Conservation (phyloP, 805 yeast species). For the Isabelozyma pseudorhagii region DNA sequence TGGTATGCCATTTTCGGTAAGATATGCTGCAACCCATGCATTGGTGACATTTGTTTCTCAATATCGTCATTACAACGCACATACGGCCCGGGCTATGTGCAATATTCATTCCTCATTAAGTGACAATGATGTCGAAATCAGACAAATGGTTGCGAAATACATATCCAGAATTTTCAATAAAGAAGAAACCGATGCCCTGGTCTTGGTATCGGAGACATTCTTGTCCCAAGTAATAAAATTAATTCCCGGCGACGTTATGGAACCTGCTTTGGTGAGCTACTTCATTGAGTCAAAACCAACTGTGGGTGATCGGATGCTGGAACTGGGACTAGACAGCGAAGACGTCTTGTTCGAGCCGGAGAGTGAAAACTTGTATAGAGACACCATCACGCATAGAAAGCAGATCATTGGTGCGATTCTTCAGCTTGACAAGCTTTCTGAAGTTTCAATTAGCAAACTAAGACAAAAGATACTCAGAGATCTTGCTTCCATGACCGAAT, state of each 20-base stretch:
- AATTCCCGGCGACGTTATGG: not conserved
- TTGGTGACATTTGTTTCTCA: constrained; percentile 17
- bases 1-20: constrained; percentile 39
- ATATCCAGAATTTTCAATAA: constrained; percentile 27
- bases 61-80: constrained; percentile 1
- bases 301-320: not conserved
- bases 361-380: constrained; percentile 62
- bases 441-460: not conserved
- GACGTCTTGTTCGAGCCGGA: constrained; percentile 62
- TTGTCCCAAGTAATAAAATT: not conserved
- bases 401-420: not conserved
- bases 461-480: not conserved
- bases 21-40: constrained; percentile 47
- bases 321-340: constrained; percentile 7
- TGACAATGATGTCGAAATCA: constrained; percentile 68
- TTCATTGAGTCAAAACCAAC: not conserved
- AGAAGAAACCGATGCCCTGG: not conserved
- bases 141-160: constrained; percentile 45
- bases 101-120: constrained; percentile 36
- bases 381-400: constrained; percentile 25
- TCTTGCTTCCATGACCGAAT: not conserved
- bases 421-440: not conserved
- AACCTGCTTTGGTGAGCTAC: not conserved
- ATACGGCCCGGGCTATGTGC: constrained; percentile 14
- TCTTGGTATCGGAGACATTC: not conserved